A percentile compares a stretch with the other conserved stretches of the same genome.
These are phyloP conservation scores for Pseudocercospora musae DNA, from an alignment of 2,329 filamentous ascomycete genomes.

Conservation along the genomic window DNA sequence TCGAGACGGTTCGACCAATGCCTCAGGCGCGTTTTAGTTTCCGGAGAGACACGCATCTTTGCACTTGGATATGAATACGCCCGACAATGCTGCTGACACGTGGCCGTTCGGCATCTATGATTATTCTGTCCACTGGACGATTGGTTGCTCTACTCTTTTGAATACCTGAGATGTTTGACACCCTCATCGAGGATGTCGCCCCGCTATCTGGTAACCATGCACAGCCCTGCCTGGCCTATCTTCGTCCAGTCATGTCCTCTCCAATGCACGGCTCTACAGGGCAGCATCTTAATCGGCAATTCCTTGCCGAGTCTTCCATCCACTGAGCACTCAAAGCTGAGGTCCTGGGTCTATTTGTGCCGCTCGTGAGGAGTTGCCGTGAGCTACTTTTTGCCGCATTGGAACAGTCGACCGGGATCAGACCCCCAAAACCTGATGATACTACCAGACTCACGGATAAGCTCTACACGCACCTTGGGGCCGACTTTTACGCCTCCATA, in stretches of 20 bases:
- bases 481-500: not conserved
- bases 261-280: not conserved
- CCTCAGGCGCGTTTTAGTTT: not conserved
- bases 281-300: not conserved
- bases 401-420: not conserved
- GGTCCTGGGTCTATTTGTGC: not conserved
- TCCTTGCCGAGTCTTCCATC: not conserved
- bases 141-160: not conserved
- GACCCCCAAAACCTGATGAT: not conserved
- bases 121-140: not conserved
- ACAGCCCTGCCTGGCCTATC: not conserved
- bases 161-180: not conserved
- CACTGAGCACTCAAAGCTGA: not conserved
- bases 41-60: not conserved
- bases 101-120: not conserved
- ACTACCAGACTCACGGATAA: not conserved
- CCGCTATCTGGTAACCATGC: not conserved
- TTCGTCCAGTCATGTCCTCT: not conserved
- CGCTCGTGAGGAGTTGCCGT: no score
- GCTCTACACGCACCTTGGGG: not conserved
- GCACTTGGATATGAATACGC: not conserved
- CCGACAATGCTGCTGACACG: not conserved
- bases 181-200: not conserved
- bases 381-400: not conserved
- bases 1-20: constrained; percentile 14